Base-by-base conservation (phyloP, 345 rosid species). In the Triadica sebifera region DNA sequence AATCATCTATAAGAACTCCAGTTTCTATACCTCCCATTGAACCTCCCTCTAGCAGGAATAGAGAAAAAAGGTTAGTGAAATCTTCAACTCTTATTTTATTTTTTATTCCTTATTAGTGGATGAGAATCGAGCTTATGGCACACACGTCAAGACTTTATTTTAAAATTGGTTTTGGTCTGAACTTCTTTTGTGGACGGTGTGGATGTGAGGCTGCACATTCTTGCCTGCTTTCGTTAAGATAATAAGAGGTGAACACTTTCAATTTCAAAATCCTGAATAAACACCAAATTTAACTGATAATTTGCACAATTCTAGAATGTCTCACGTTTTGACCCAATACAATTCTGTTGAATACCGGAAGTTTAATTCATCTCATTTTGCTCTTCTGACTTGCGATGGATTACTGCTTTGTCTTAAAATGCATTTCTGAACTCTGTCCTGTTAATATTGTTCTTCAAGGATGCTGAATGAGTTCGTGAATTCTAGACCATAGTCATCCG, bases 1-100 rank as follows among this genome's bases (percentile, higher is more conserved):
- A 82, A 82, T 41, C 84, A 11, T 72, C 93, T 10, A 45, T 90
- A 74, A 87, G 92, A 82, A 87, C 87, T 63, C 90, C 93, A 0
- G 74, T 79, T 64, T 4, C 92, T 38, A 79, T 87, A 60, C 93
- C 92, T 39, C 79, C 90, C 0, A 77, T 87, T 4, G 92, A 90
- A 51, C 88, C 83, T 69, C 84, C 91, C 38, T 57, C 77, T 16
- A 75, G 52, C 70, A 79, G 67, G 78, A 80, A 51, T 57, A 81
- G 76, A 83, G 88, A 83, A 10, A 83, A 80, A 86, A 89, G 85
- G 90, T 89, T 19, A 34, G 64, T 34, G 38, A 24, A 51, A 29
- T 65, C 60, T 45, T 43, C 25, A 13, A 24, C 22, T 20, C 34
- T 2, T 22, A 8, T 49, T 2, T 71, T 38, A 4, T 24, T 45